Evolutionary conservation across 805 yeast genomes (phyloP).

Genomic region (Saccharomyces mikatae): DNA sequence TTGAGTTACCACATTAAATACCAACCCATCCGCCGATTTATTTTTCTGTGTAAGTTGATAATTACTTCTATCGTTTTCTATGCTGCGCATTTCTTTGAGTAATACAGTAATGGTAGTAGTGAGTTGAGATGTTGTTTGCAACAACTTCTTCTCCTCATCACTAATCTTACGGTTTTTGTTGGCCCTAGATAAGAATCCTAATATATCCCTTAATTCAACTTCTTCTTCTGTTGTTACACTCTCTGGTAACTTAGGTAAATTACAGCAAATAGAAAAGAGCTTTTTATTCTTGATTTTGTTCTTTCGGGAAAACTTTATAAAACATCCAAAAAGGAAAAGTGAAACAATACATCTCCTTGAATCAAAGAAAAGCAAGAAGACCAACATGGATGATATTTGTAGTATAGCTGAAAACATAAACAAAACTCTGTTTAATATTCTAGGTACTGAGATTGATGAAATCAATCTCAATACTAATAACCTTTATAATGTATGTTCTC

Average conservation of each 20-base stretch:
- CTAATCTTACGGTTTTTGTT: constrained; percentile 1
- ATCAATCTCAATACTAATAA: neutral
- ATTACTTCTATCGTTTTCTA: neutral
- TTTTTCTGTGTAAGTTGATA: neutral
- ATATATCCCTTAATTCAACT: constrained; percentile 5
- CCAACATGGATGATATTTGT: neutral
- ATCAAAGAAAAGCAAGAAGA: neutral
- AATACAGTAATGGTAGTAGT: constrained; percentile 5
- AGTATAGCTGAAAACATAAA: neutral
- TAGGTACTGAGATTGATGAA: neutral
- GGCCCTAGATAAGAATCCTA: constrained; percentile 1
- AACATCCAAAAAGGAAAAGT: neutral
- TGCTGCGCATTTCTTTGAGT: neutral
- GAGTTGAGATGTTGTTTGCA: constrained; percentile 9
- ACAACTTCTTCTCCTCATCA: constrained; percentile 4
- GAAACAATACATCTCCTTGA: neutral
- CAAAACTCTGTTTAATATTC: neutral
- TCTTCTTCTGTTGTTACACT: neutral
- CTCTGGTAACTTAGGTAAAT: neutral
- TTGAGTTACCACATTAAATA: constrained; percentile 14
- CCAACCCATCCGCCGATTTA: neutral
- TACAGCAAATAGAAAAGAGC: neutral
- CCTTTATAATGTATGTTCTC: neutral
- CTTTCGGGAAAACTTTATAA: neutral
- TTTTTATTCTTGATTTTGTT: neutral